These are phyloP conservation scores for Endocalyx cinctus DNA, from an alignment of 2,329 filamentous ascomycete genomes.

Conservation along the genomic window DNA sequence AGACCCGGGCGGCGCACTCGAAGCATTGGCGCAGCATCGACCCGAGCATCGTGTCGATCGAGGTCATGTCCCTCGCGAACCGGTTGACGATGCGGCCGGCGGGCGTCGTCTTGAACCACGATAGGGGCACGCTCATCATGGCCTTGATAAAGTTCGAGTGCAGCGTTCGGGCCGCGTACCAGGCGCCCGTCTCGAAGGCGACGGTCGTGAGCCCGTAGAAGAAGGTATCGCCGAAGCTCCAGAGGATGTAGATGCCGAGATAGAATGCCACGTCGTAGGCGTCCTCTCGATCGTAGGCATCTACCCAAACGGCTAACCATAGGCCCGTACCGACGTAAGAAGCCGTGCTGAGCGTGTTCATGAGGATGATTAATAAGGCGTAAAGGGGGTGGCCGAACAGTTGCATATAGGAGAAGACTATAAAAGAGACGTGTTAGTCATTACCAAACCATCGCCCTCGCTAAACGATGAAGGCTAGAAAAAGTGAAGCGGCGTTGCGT, in stretches of 20 bases:
- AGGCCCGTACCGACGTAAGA: slow-evolving; percentile 38
- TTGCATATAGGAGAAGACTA: slow-evolving; percentile 46
- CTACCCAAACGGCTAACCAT: slow-evolving; percentile 51
- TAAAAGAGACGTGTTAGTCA: slow-evolving; percentile 10
- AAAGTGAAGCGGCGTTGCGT: no score
- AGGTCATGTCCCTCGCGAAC: slow-evolving; percentile 54
- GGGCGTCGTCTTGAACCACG: slow-evolving; percentile 53
- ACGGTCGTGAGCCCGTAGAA: slow-evolving; percentile 39
- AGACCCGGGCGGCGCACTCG: slow-evolving; percentile 30
- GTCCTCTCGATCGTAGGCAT: slow-evolving; percentile 41
- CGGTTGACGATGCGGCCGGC: slow-evolving; percentile 51
- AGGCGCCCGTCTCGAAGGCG: slow-evolving; percentile 50
- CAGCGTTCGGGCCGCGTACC: slow-evolving; percentile 49
- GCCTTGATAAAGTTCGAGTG: slow-evolving; percentile 49
- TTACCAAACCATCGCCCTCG: no score
- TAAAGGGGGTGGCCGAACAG: slow-evolving; percentile 45
- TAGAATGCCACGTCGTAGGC: slow-evolving; percentile 46
- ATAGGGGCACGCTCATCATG: slow-evolving; percentile 49
- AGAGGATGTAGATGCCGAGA: slow-evolving; percentile 45
- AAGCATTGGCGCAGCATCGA: slow-evolving; percentile 38
- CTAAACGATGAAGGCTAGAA: no score
- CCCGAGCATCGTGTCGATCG: slow-evolving; percentile 45
- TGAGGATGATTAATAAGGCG: slow-evolving; percentile 33
- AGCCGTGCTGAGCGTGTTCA: slow-evolving; percentile 36
- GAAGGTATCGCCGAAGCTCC: slow-evolving; percentile 39